A percentile compares a stretch with the other conserved stretches of the same genome.
Conservation (phyloP, 2,329 filamentous ascomycete genomes). For the Alternaria tenuissima region DNA sequence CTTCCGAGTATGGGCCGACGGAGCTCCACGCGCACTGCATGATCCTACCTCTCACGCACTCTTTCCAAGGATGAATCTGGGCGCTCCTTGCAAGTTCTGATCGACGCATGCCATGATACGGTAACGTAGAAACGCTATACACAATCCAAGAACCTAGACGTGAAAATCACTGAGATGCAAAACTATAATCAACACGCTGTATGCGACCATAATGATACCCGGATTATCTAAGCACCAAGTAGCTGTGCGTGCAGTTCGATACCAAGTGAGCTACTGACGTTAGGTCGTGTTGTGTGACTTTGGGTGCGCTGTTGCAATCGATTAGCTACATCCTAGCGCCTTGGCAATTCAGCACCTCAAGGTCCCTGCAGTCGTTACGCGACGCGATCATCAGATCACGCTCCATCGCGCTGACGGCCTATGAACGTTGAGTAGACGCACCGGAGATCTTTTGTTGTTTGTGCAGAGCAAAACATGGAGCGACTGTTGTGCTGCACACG, state of each 20-base stretch:
- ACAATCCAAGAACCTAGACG: too few species aligned
- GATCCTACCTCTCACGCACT: background rate
- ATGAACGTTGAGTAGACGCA: background rate
- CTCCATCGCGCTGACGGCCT: background rate
- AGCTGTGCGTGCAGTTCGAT: background rate
- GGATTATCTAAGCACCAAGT: background rate
- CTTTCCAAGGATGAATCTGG: background rate
- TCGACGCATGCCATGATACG: background rate
- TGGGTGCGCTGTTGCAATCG: background rate
- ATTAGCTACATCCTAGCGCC: constrained; percentile 1
- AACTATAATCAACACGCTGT: background rate
- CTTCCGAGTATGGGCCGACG: constrained; percentile 14
- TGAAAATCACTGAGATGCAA: background rate
- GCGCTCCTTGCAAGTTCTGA: background rate
- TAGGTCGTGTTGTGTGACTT: too few species aligned
- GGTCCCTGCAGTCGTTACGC: background rate
- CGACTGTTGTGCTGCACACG: constrained; percentile 3
- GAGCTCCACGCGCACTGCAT: background rate
- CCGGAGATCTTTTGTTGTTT: background rate
- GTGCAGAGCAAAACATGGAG: constrained; percentile 1
- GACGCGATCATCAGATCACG: constrained; percentile 1
- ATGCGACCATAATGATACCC: too few species aligned
- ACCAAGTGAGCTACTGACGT: background rate
- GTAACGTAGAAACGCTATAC: background rate
- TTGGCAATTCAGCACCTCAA: constrained; percentile 14